phyloP scores from a whole-genome alignment of 75 land plant species.

The Sequoia sempervirens region DNA sequence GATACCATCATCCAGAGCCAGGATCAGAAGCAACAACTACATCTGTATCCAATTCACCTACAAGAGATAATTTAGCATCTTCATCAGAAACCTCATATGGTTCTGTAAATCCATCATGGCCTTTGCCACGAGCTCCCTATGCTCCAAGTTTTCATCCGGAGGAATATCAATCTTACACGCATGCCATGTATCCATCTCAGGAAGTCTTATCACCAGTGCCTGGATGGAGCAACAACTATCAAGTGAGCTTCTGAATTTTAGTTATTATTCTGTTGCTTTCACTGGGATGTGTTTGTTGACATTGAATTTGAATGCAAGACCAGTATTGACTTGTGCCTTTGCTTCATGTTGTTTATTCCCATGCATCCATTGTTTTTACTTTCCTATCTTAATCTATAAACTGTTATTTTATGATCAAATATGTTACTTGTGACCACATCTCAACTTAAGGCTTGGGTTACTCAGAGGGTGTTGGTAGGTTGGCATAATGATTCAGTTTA shows the following conservation, averaged over 20 bases:
- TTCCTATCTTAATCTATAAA: background rate
- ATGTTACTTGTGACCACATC: background rate
- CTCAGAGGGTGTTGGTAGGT: background rate
- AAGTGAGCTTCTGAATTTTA: conserved; percentile 29
- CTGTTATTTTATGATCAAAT: background rate
- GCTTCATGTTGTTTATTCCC: background rate
- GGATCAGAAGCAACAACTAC: conserved; percentile 20
- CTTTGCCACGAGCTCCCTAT: conserved; percentile 29
- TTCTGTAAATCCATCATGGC: conserved; percentile 25
- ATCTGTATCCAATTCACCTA: conserved; percentile 17
- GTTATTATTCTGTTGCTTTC: background rate
- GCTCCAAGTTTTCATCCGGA: conserved; percentile 17
- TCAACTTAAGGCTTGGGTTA: background rate
- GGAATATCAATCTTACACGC: conserved; percentile 29
- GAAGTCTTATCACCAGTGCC: conserved; percentile 35
- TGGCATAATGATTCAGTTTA: background rate
- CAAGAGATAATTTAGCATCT: conserved; percentile 15
- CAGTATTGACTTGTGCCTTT: background rate
- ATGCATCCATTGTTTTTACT: background rate
- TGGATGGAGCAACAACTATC: conserved; percentile 58
- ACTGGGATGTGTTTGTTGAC: background rate
- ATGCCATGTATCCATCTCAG: conserved; percentile 25
- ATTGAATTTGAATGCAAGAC: background rate
- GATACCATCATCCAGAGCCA: conserved; percentile 81
- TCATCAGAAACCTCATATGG: conserved; percentile 8